Evolutionary conservation across 495 filamentous ascomycete genomes (phyloP).

Genomic region (Clavariopsis aquatica): DNA sequence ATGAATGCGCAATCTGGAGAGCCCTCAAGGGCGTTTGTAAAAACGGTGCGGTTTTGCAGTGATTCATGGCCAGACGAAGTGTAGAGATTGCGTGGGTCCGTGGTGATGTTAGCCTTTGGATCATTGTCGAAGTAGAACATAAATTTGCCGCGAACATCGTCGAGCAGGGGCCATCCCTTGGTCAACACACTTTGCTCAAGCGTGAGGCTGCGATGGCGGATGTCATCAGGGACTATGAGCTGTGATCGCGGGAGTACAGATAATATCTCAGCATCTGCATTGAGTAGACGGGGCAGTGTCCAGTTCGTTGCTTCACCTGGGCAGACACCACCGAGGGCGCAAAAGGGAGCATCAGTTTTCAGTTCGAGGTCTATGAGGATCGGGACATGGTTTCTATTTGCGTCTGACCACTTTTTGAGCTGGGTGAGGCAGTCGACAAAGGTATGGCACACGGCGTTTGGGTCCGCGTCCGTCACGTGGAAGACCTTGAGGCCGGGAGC

Average conservation of each 20-base stretch:
- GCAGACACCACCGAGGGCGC: constrained; percentile 22
- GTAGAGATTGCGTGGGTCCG: constrained; percentile 34
- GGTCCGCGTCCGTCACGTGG: constrained; percentile 41
- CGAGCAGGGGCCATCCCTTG: constrained; percentile 39
- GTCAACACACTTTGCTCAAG: constrained; percentile 37
- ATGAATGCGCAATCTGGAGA: constrained; percentile 38
- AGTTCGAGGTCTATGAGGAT: constrained; percentile 43
- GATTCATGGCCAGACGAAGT: constrained; percentile 24
- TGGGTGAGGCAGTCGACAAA: constrained; percentile 38
- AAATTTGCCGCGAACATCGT: constrained; percentile 17
- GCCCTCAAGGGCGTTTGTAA: constrained; percentile 42
- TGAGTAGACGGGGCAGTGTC: constrained; percentile 23
- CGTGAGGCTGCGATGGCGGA: constrained; percentile 28
- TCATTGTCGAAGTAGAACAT: constrained; percentile 43
- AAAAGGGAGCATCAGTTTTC: constrained; percentile 28
- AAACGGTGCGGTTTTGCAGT: constrained; percentile 40
- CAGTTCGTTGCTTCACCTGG: constrained; percentile 26
- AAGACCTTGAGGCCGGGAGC: constrained; percentile 36
- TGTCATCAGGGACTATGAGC: constrained; percentile 39
- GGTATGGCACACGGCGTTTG: constrained; percentile 37
- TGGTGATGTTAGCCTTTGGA: constrained; percentile 28
- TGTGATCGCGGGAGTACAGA: constrained; percentile 34
- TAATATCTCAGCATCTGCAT: constrained; percentile 40
- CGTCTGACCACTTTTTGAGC: constrained; percentile 38
- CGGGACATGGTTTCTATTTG: constrained; percentile 37